Conservation (phyloP, 139 green algal species). For the Nannochloris sp. region DNA sequence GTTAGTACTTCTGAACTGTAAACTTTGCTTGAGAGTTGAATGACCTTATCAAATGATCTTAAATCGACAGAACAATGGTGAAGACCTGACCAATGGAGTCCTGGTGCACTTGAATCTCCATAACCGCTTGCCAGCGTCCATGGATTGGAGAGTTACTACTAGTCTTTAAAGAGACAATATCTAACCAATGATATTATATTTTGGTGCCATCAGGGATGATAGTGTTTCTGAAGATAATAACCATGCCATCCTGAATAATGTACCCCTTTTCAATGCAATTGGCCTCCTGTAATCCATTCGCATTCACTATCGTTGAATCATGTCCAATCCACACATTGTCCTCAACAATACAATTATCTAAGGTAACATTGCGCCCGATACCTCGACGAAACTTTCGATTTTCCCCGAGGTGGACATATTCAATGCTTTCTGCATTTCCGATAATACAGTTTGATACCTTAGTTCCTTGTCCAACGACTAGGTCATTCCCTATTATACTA, state of each 20-base stretch:
- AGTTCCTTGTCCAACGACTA: slow-evolving; percentile 46
- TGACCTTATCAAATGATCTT: no score
- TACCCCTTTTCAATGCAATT: slow-evolving; percentile 45
- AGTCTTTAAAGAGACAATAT: background rate
- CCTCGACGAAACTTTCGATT: slow-evolving; percentile 77
- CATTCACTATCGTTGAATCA: slow-evolving; percentile 58
- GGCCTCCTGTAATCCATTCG: slow-evolving; percentile 48
- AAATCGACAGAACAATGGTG: no score
- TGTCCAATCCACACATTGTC: slow-evolving; percentile 59
- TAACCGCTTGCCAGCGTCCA: no score
- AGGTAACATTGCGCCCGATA: slow-evolving; percentile 36
- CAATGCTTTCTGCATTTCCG: slow-evolving; percentile 85
- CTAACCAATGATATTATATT: slow-evolving; percentile 43
- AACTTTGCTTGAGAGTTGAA: no score
- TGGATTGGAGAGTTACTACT: no score
- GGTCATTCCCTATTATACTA: slow-evolving; percentile 80
- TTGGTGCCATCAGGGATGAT: slow-evolving; percentile 48
- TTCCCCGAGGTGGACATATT: slow-evolving; percentile 93
- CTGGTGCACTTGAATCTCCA: no score
- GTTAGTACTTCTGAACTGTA: no score
- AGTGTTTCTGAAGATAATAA: slow-evolving; percentile 58
- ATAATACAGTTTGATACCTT: slow-evolving; percentile 36
- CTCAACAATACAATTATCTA: slow-evolving; percentile 52
- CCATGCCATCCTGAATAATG: slow-evolving; percentile 68
- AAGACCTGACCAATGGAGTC: no score